Conservation (phyloP, 2,329 filamentous ascomycete species). For the Teratosphaeria gauchensis region DNA sequence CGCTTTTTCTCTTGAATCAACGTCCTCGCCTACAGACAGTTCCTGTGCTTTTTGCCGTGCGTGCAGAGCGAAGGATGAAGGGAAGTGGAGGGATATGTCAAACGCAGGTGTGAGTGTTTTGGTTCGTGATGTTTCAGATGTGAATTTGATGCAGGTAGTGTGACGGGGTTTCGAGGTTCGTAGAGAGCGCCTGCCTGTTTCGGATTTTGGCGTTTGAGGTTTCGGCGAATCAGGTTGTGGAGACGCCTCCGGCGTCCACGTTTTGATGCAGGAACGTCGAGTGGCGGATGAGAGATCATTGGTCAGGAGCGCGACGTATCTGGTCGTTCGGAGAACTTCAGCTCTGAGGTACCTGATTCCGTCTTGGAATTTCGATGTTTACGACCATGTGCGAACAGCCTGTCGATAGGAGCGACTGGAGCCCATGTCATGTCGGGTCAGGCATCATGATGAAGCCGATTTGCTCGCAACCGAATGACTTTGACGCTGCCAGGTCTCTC, state of each 20-base stretch:
- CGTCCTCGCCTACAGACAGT: too few relatives aligned
- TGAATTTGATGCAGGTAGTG: neutral
- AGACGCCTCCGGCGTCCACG: neutral
- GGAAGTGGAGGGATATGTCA: neutral
- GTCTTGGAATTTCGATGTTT: too few relatives aligned
- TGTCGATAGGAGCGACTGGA: too few relatives aligned
- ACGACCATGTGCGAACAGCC: too few relatives aligned
- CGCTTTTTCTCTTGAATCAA: neutral
- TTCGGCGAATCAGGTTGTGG: neutral
- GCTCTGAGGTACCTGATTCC: too few relatives aligned
- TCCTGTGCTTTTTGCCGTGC: neutral
- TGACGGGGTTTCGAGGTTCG: neutral
- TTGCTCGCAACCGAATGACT: too few relatives aligned
- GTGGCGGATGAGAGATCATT: too few relatives aligned
- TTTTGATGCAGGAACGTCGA: neutral
- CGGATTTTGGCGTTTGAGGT: neutral
- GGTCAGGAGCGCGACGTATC: too few relatives aligned
- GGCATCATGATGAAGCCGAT: too few relatives aligned
- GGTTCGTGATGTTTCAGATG: neutral
- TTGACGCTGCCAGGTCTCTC: too few relatives aligned
- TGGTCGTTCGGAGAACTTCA: too few relatives aligned
- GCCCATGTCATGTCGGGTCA: too few relatives aligned
- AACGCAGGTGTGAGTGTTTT: neutral
- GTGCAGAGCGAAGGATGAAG: neutral
- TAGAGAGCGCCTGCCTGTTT: neutral